Evolutionary conservation across 371 early-diverging fungal species (phyloP), one percentile per base, ranked within the genome.

Genomic region (Lichtheimia ramosa): DNA sequence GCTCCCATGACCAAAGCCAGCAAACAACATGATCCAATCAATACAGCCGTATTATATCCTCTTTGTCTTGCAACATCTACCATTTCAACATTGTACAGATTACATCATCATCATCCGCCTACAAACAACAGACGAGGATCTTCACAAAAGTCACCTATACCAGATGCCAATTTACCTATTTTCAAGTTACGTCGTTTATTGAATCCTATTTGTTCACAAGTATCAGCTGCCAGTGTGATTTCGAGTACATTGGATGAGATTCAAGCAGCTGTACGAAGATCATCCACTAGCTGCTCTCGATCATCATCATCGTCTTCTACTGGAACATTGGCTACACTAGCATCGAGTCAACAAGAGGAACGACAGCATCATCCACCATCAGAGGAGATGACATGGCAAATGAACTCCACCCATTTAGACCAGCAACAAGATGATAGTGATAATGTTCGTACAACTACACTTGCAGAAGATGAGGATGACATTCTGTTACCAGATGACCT

Each of bases 151-250:
- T 34, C 34, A 8, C 0, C 34, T 34, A 10, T 34, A 34, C 10
- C 34, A 34, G 34, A 34, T 34, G 10, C 46, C n/a, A 21, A 46
- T 18, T 5, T 46, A 24, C 61, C 61, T 5, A 23, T 54, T 27
- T 61, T 25, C 48, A 61, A 61, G 23, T 43, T 61, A 14, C 54
- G 48, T 41, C 48, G 55, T 12, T 39, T 61, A 49, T 16, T 61
- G 40, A 54, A 61, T 40, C 61, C 61, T 3, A 54, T 61, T 15
- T 41, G 61, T 40, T 61, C 61, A 3, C 61, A 54, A 34, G 48
- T 61, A n/a, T 54, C 51, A 15, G 55, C 48, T 4, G 55, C 55
- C 3, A 55, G 43, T 23, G 61, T 61, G 14, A 51, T 61, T 25
- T 25, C 39, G 6, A 28, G 20, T 10, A 21, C 61, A 3, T 20